Percentiles rank a stretch among this genome's conserved stretches.
Evolutionary conservation across 2,329 filamentous ascomycete genomes (phyloP).

Genomic region (Beauveria scarabaeidicola): DNA sequence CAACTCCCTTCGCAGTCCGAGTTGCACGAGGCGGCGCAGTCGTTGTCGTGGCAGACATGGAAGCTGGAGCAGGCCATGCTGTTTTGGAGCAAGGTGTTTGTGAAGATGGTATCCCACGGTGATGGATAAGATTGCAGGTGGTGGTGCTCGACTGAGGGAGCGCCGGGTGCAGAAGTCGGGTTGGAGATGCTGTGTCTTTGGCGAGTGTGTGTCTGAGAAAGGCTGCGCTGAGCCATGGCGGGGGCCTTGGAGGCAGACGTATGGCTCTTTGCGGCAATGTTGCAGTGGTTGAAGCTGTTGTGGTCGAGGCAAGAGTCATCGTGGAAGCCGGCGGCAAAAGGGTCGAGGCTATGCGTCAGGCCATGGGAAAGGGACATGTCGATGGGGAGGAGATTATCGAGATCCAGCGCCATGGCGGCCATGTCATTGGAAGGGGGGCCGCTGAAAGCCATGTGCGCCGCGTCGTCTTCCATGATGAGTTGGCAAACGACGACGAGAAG

Average conservation of each 20-base stretch:
- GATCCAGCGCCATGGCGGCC: slow-evolving; percentile 19
- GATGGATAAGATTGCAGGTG: slow-evolving; percentile 6
- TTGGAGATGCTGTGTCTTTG: slow-evolving; percentile 13
- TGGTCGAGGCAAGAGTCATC: slow-evolving; percentile 26
- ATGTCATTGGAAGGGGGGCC: slow-evolving; percentile 21
- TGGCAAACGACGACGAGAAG: not conserved
- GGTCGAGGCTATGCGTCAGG: slow-evolving; percentile 20
- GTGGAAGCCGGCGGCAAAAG: slow-evolving; percentile 22
- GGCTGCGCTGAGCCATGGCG: slow-evolving; percentile 11
- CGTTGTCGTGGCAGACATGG: slow-evolving; percentile 15
- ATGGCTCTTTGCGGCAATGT: slow-evolving; percentile 14
- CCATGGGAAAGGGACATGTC: slow-evolving; percentile 19
- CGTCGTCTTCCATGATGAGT: slow-evolving; percentile 20
- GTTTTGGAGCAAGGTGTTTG: slow-evolving; percentile 2
- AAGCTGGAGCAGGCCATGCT: slow-evolving; percentile 2
- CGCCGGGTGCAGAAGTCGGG: not conserved
- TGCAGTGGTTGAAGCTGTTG: slow-evolving; percentile 13
- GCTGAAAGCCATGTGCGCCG: slow-evolving; percentile 16
- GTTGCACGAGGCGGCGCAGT: slow-evolving; percentile 24
- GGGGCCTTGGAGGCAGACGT: slow-evolving; percentile 3
- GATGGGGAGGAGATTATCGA: slow-evolving; percentile 20
- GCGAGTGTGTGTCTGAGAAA: slow-evolving; percentile 9
- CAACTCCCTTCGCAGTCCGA: slow-evolving; percentile 28
- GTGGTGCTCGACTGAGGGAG: not conserved
- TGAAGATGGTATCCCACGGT: slow-evolving; percentile 11